Base-by-base conservation (phyloP, 495 filamentous ascomycete species). In the Podospora bellae-mahoneyi region DNA sequence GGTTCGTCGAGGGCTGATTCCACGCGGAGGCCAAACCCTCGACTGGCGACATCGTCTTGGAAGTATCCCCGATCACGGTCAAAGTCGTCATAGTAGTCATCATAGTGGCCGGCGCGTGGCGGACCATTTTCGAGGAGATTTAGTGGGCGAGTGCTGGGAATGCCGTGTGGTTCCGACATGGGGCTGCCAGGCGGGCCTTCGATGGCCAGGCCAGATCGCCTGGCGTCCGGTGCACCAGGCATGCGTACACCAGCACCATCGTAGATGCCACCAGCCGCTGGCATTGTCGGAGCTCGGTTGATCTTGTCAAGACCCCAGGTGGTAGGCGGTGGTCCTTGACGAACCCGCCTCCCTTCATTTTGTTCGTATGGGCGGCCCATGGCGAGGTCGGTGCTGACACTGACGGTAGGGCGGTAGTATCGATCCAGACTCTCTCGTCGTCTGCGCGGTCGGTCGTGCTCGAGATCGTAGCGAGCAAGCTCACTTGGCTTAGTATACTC, bases 401-500 rank as follows among this genome's bases (percentile, higher is more conserved):
- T 85, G 76, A 92, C 84, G 66, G 87, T 91, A 27, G 86, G 78
- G 16, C 90, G 89, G 70, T 89, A 84, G 60, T 88, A 86, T 6
- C 80, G 79, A 53, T 87, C 84, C 58, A 83, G 73, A 68, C 85
- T 87, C 16, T 84, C 82, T 18, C 84, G 82, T 54, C 77, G 80
- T 62, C 80, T 78, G 62, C 76, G 68, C n/a, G 76, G 82, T 54
- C 73, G 76, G 66, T 83, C 76, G 66, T 77, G 81, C 75, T 78
- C 87, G 64, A 86, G 71, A 67, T 92, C 90, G 59, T 87, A 87
- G 55, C 90, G 83, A 44, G 87, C 89, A 62, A 91, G 80, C 67
- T 92, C 90, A 69, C 86, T 82, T 9, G 88, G 86, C 28, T 86
- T 89, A 4, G 90, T 92, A 69, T 92, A 92, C 60, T 90, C 89